Evolutionary conservation across 179 eudicot genomes (phyloP).

Genomic region (Drosera spatulata): DNA sequence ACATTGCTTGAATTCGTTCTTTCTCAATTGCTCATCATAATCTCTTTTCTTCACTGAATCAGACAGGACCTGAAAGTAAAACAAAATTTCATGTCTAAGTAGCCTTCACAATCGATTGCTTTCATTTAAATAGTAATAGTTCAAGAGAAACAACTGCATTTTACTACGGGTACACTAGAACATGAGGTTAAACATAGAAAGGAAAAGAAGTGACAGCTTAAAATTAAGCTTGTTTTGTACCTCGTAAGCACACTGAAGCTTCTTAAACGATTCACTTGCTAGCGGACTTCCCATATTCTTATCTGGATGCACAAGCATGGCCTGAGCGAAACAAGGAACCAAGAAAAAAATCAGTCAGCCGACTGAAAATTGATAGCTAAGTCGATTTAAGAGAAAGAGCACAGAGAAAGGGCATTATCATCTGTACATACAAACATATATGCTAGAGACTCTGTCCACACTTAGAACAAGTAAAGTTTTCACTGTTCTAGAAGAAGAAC

Average conservation of each 20-base stretch:
- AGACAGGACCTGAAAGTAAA: slow-evolving; percentile 60
- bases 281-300: slow-evolving; percentile 90
- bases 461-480: too few relatives aligned
- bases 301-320: slow-evolving; percentile 98
- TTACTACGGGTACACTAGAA: too few relatives aligned
- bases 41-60: slow-evolving; percentile 84
- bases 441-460: too few relatives aligned
- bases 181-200: too few relatives aligned
- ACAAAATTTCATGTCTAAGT: not conserved
- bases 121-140: not conserved
- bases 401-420: not conserved
- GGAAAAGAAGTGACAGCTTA: too few relatives aligned
- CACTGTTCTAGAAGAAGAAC: too few relatives aligned
- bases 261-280: slow-evolving; percentile 94
- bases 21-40: slow-evolving; percentile 85
- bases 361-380: not conserved
- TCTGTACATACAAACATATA: too few relatives aligned
- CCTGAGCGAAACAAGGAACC: slow-evolving; percentile 25
- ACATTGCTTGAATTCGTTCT: slow-evolving; percentile 62
- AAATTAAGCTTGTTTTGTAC: slow-evolving; percentile 13
- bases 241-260: slow-evolving; percentile 98
- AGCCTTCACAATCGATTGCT: not conserved
- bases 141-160: not conserved
- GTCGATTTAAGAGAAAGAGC: not conserved
- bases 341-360: not conserved